These are phyloP conservation scores for Dunaliella sp. DNA, from an alignment of 139 green algal species.

Conservation along the genomic window DNA sequence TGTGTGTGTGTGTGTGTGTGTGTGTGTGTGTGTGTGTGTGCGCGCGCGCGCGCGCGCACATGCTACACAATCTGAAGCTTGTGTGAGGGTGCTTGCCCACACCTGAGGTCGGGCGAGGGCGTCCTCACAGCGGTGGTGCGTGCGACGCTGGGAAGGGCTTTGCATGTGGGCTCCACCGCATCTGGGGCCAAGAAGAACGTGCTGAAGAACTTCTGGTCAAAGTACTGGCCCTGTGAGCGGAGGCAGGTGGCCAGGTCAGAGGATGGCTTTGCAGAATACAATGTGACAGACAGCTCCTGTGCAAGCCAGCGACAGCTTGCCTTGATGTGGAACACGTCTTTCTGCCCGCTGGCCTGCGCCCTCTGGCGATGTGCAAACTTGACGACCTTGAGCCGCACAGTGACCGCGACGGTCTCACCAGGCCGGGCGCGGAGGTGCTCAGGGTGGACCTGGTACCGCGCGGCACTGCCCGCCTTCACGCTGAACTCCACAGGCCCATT, in stretches of 20 bases:
- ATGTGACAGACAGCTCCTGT: not conserved
- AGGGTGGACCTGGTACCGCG: conserved; percentile 62
- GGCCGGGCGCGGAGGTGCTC: conserved; percentile 43
- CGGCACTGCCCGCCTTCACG: conserved; percentile 59
- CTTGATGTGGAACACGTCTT: conserved; percentile 80
- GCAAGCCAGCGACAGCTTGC: conserved; percentile 14
- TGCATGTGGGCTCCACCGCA: not conserved
- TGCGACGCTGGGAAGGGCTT: not conserved
- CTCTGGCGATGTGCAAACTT: conserved; percentile 63
- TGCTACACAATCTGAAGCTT: too few relatives aligned
- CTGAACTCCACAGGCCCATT: conserved; percentile 52
- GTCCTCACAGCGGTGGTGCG: not conserved
- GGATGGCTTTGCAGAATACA: not conserved
- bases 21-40: not conserved
- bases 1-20: not conserved
- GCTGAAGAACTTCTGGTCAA: conserved; percentile 71
- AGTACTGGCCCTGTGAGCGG: conserved; percentile 51
- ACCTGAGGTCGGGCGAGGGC: not conserved
- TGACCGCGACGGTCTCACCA: conserved; percentile 33
- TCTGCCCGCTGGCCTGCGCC: conserved; percentile 55
- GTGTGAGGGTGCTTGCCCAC: not conserved
- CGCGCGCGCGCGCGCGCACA: not conserved
- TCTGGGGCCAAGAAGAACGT: conserved; percentile 62
- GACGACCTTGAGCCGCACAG: conserved; percentile 55
- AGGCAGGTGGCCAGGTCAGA: too few relatives aligned